A percentile compares a stretch with the other conserved stretches of the same genome.
phyloP scores from a whole-genome alignment of 495 filamentous ascomycete species.

The Aspergillus hancockii region DNA sequence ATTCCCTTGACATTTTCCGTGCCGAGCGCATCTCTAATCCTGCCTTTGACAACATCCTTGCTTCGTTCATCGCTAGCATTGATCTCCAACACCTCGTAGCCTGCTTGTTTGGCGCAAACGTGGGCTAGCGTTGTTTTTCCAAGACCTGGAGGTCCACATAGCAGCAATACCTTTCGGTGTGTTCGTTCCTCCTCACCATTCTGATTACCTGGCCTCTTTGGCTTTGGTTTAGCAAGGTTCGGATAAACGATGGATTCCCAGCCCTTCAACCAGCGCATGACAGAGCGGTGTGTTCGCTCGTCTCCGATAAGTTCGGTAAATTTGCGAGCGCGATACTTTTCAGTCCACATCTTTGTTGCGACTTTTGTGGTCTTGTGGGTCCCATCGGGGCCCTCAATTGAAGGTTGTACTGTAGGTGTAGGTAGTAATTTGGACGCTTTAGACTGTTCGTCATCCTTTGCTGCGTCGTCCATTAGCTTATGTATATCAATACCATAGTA shows the following conservation, averaged over 20 bases:
- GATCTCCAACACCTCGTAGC: conserved; percentile 92
- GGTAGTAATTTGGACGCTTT: conserved; percentile 27
- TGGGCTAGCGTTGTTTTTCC: conserved; percentile 97
- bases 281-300: conserved; percentile 88
- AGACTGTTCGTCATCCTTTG: conserved; percentile 46
- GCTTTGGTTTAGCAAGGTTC: conserved; percentile 58
- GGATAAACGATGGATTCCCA: conserved; percentile 96
- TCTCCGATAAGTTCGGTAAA: conserved; percentile 94
- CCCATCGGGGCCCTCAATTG: conserved; percentile 41
- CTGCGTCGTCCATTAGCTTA: conserved; percentile 67
- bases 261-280: conserved; percentile 87
- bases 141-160: conserved; percentile 88
- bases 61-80: conserved; percentile 95
- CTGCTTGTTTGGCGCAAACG: conserved; percentile 91
- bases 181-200: conserved; percentile 61
- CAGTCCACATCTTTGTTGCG: conserved; percentile 70
- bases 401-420: conserved; percentile 27
- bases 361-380: conserved; percentile 32
- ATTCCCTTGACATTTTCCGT: conserved; percentile 91
- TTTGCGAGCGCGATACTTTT: conserved; percentile 87
- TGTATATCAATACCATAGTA: conserved; percentile 95
- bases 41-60: conserved; percentile 91
- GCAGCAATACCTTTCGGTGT: conserved; percentile 82
- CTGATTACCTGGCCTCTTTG: conserved; percentile 34
- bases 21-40: conserved; percentile 82